Evolutionary conservation across 2,329 filamentous ascomycete genomes (phyloP), one percentile per base, ranked within the genome.

Genomic region (Talaromyces sp.): DNA sequence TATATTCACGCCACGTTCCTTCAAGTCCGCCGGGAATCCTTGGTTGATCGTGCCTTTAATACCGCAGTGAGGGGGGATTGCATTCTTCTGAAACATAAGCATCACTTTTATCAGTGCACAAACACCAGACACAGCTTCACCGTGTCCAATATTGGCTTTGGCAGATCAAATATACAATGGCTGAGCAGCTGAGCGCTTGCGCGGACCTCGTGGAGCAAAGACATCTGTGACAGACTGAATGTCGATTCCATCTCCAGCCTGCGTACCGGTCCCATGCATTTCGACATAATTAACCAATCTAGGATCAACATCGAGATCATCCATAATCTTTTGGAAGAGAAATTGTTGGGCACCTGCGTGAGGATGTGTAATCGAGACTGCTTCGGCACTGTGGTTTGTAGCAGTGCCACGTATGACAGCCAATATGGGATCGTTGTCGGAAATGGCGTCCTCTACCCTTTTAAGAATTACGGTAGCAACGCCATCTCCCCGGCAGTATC

Each of bases 221-320:
- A 58, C 83, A 75, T 56, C 64, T 75, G 43, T 76, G 72, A 64
- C 80, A 70, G 55, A 46, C 10, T 60, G 75, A 74, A 57, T 56
- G 17, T 46, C 58, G 17, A 51, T 27, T 14, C 24, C 27, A 66
- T 92, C 90, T 62, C 88, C 90, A 35, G 87, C 89, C 71, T 91
- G 88, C 0, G 89, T 92, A 46, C 89, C 90, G 2, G 89, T 93
- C 19, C 88, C 89, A 73, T 93, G 89, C 85, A 92, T 90, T 75
- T 92, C 90, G 9, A 92, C 84, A 69, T 92, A 92, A 73, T 85
- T 85, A 59, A 92, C 83, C 65, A 91, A 87, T 51, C 85, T 81
- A 8, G 74, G 69, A 8, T 70, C 61, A 1, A 74, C 58, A 3
- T 63, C 64, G 21, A 71, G 67, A 1, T 63, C 41, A 0, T 63